Evolutionary conservation across 495 filamentous ascomycete species (phyloP), one percentile per base, ranked within the genome.

Genomic region (Cryomyces minteri): DNA sequence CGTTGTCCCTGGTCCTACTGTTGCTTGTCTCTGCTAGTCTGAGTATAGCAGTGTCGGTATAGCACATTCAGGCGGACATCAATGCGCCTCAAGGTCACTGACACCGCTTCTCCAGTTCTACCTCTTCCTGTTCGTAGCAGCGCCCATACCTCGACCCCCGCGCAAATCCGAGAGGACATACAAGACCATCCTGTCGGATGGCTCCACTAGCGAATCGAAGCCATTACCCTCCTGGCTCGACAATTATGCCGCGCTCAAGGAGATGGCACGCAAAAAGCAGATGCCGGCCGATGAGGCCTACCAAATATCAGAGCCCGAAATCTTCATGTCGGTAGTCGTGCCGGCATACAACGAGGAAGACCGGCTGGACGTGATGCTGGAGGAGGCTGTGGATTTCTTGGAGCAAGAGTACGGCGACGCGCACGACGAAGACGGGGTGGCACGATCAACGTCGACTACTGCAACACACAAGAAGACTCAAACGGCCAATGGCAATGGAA

Each of bases 301-400:
- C 41, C 53, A 58, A 4, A 62, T 73, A 32, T 64, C 68, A 32
- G 63, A 66, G 4, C 63, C 78, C 0, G 71, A 77, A 25, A 54
- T 85, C 6, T 74, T 74, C 58, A 76, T 98, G 68, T 88, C 81
- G 44, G 76, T 96, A 4, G 84, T 98, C 4, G 80, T 98, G 41
- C 90, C 90, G 0, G 90, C 90, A 5, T 99, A 84, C 68, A 96
- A 99, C 59, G 90, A 99, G 52, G 76, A 84, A 51, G 71, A 83
- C 46, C 76, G 90, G 10, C 67, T 99, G 14, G 67, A 71, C 5
- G 76, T 76, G 6, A 94, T 93, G 72, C 68, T 99, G 12, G 77
- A 87, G 51, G 90, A 98, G 62, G 85, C 93, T 10, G 80, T 94
- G 43, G 77, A 78, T 43, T 92, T 85, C 61, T 69, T 96, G 5